These are phyloP conservation scores for Ichthyophthirius multifiliis DNA, from an alignment of 169 alveolate genomes.

Conservation along the genomic window DNA sequence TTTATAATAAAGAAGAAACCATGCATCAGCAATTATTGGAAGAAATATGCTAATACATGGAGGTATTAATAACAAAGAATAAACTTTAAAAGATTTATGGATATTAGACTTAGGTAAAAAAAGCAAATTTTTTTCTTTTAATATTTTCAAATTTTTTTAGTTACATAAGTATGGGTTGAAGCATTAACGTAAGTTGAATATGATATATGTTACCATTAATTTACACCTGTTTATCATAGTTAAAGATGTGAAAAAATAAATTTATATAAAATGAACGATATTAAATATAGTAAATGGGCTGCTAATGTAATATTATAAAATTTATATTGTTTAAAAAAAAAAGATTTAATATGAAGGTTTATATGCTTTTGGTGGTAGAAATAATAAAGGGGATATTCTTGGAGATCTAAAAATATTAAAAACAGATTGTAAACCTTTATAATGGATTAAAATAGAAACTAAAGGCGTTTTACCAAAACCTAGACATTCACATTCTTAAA, in stretches of 20 bases:
- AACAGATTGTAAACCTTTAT: not conserved
- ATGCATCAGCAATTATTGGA: not conserved
- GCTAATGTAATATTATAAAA: not conserved
- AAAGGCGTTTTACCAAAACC: not conserved
- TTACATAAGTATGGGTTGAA: not conserved
- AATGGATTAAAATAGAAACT: not conserved
- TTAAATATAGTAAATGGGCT: not conserved
- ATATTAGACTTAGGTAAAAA: not conserved
- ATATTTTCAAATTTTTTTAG: not conserved
- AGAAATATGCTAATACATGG: not conserved
- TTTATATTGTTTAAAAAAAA: too few relatives aligned
- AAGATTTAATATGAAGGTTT: constrained; percentile 6
- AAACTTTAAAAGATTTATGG: not conserved
- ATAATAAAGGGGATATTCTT: not conserved
- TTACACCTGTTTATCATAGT: not conserved
- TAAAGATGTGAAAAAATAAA: not conserved
- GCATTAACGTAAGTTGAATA: not conserved
- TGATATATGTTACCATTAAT: not conserved
- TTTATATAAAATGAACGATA: not conserved
- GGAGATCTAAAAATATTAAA: constrained; percentile 2
- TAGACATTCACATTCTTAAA: not conserved
- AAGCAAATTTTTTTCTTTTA: not conserved
- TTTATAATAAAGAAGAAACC: not conserved
- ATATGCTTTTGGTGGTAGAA: not conserved
- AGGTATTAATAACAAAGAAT: not conserved